phyloP scores from a whole-genome alignment of 805 yeast genomes.

The Tetrapisispora phaffii region DNA sequence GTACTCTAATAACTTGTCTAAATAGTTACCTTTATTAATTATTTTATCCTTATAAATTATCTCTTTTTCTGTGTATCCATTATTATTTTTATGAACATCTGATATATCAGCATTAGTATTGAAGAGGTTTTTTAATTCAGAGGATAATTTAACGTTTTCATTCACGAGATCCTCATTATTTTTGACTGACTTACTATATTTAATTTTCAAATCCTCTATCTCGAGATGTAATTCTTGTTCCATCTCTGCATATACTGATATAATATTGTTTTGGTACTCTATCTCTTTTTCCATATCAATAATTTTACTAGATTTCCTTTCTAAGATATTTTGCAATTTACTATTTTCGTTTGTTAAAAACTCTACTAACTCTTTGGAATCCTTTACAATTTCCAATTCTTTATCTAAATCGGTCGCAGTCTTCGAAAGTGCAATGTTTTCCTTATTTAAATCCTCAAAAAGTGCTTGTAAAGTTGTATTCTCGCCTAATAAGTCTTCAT shows the following conservation, averaged over 20 bases:
- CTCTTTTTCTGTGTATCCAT: background rate
- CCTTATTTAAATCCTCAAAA: background rate
- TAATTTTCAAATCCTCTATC: background rate
- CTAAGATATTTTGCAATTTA: slow-evolving; percentile 29
- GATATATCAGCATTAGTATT: background rate
- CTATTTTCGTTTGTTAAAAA: slow-evolving; percentile 30
- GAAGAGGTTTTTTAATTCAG: background rate
- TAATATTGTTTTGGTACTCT: background rate
- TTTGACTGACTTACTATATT: background rate
- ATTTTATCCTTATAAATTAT: too few relatives aligned
- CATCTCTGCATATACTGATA: background rate
- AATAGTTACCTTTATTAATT: background rate
- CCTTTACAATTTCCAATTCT: slow-evolving; percentile 22
- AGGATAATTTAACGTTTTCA: background rate
- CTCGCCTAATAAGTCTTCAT: slow-evolving; percentile 4
- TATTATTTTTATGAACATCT: background rate
- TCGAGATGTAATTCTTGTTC: background rate
- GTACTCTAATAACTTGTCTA: background rate
- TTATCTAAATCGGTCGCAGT: slow-evolving; percentile 21
- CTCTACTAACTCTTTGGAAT: slow-evolving; percentile 28
- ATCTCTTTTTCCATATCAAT: slow-evolving; percentile 27
- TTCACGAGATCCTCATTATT: background rate
- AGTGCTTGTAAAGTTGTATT: slow-evolving; percentile 1
- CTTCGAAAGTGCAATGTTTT: slow-evolving; percentile 9
- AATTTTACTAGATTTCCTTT: slow-evolving; percentile 30